phyloP scores from a whole-genome alignment of 2,329 filamentous ascomycete genomes.

The Neophaeococcomyces aloes region DNA sequence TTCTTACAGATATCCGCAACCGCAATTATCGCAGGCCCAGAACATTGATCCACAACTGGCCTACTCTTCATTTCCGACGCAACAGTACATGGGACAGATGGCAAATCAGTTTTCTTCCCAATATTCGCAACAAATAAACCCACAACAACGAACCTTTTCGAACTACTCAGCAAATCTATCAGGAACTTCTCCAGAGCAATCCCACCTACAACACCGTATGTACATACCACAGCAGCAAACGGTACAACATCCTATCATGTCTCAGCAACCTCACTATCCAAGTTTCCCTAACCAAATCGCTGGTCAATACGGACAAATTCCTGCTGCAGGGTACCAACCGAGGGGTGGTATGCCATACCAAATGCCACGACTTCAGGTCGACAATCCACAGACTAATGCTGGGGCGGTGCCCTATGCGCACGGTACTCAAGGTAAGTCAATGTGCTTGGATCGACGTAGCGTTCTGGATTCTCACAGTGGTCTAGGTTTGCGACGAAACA shows the following conservation, averaged over 20 bases:
- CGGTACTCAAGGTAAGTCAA: conserved; percentile 12
- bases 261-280: conserved; percentile 5
- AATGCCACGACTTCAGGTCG: conserved; percentile 15
- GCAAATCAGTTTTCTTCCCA: conserved; percentile 19
- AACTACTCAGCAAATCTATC: conserved; percentile 1
- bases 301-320: background rate
- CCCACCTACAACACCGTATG: background rate
- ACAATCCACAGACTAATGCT: conserved; percentile 10
- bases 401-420: conserved; percentile 10
- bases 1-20: conserved; percentile 2
- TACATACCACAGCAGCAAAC: conserved; percentile 2
- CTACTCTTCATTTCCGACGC: background rate
- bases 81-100: conserved; percentile 22
- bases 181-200: background rate
- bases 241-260: background rate
- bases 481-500: conserved; percentile 13
- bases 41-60: background rate
- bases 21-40: conserved; percentile 1
- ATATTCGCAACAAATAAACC: conserved; percentile 13
- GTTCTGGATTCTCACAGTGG: background rate
- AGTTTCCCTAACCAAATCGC: background rate
- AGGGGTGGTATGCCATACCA: conserved; percentile 11
- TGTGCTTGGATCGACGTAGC: background rate
- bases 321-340: conserved; percentile 6
- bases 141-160: background rate